Percentiles rank a stretch among this genome's conserved stretches.
phyloP scores from a whole-genome alignment of 768 basidiomycete genomes.

The Amanita muscaria region DNA sequence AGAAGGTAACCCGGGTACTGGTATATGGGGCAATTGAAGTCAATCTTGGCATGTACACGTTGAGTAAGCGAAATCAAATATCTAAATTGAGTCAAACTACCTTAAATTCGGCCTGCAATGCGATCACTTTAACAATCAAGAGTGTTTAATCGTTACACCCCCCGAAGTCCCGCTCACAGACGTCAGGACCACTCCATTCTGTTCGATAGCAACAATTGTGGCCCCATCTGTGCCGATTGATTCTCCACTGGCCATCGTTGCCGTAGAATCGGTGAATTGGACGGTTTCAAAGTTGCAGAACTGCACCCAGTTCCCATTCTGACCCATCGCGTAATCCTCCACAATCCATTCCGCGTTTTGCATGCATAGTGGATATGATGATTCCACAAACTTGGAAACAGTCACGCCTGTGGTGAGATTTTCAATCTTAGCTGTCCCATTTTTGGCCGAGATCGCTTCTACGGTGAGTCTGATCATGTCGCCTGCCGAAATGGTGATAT shows the following conservation, averaged over 20 bases:
- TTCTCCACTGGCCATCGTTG: neutral
- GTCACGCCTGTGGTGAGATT: neutral
- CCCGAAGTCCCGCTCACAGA: too few relatives aligned
- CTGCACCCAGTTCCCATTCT: neutral
- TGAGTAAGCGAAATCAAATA: too few relatives aligned
- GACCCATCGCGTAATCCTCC: neutral
- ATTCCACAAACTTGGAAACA: neutral
- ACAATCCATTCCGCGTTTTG: constrained; percentile 1
- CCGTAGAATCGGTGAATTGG: neutral
- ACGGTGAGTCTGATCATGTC: neutral
- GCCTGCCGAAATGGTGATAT: neutral
- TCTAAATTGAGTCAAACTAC: too few relatives aligned
- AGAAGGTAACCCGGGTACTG: too few relatives aligned
- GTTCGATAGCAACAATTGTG: too few relatives aligned
- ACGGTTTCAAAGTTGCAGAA: neutral
- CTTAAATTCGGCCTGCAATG: too few relatives aligned
- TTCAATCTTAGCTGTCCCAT: neutral
- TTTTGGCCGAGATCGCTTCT: neutral
- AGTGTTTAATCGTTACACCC: too few relatives aligned
- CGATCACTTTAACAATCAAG: too few relatives aligned
- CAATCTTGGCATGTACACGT: too few relatives aligned
- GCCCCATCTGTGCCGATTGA: too few relatives aligned
- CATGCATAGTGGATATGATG: neutral
- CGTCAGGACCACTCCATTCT: too few relatives aligned
- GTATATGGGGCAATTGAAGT: too few relatives aligned